phyloP scores from a whole-genome alignment of 2,329 filamentous ascomycete genomes.

The Hymenoscyphus infarciens region DNA sequence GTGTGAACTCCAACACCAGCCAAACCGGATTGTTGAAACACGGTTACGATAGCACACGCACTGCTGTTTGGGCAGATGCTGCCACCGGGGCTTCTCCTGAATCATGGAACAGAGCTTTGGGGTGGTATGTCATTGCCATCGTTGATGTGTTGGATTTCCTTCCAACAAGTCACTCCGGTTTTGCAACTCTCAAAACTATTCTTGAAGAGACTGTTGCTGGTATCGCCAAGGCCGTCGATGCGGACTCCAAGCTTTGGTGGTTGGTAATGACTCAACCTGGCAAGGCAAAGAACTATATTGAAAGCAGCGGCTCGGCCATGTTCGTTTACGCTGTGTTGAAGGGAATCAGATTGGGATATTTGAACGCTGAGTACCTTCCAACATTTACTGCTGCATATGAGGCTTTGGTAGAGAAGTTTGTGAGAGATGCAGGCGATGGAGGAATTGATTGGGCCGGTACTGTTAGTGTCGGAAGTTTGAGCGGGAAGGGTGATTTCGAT shows the following conservation, averaged over 20 bases:
- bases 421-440: slow-evolving; percentile 12
- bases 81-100: slow-evolving; percentile 38
- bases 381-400: slow-evolving; percentile 24
- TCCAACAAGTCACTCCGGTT: slow-evolving; percentile 23
- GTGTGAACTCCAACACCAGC: slow-evolving; percentile 26
- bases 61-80: slow-evolving; percentile 36
- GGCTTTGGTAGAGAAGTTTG: slow-evolving; percentile 23
- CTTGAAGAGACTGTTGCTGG: slow-evolving; percentile 17
- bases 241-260: slow-evolving; percentile 35
- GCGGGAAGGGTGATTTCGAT: slow-evolving; percentile 23
- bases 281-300: slow-evolving; percentile 37
- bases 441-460: slow-evolving; percentile 28
- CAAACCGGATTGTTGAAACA: slow-evolving; percentile 31
- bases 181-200: slow-evolving; percentile 15
- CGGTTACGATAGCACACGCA: slow-evolving; percentile 37
- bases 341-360: slow-evolving; percentile 37
- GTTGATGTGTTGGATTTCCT: slow-evolving; percentile 37
- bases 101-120: slow-evolving; percentile 39
- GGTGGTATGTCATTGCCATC: slow-evolving; percentile 39
- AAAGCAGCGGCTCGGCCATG: slow-evolving; percentile 39
- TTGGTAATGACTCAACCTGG: slow-evolving; percentile 30
- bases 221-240: background rate
- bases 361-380: slow-evolving; percentile 22
- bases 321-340: slow-evolving; percentile 40
- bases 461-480: slow-evolving; percentile 25